phyloP scores from a whole-genome alignment of 495 filamentous ascomycete genomes.

The Podospora anserina region DNA sequence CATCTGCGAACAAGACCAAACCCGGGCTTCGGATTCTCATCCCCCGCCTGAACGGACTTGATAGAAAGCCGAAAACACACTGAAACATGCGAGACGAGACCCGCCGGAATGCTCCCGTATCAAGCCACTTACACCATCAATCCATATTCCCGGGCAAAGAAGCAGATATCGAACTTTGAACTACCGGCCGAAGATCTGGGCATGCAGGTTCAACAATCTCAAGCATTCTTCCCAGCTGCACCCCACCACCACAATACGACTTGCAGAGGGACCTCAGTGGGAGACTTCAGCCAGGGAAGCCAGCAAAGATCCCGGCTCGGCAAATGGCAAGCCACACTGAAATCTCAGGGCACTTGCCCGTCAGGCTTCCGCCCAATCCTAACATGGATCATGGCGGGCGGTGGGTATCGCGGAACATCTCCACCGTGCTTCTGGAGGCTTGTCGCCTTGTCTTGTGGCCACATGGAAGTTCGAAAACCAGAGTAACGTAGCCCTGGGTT shows the following conservation, averaged over 20 bases:
- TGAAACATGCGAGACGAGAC: background rate
- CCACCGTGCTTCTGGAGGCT: constrained; percentile 18
- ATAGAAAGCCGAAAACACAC: background rate
- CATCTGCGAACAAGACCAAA: background rate
- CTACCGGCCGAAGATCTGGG: constrained; percentile 21
- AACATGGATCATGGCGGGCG: constrained; percentile 7
- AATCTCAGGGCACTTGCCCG: constrained; percentile 16
- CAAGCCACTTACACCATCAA: constrained; percentile 12
- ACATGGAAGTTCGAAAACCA: constrained; percentile 29
- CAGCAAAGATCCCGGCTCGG: constrained; percentile 26
- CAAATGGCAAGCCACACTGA: constrained; percentile 28
- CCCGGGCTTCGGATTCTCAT: background rate
- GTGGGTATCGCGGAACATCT: constrained; percentile 19
- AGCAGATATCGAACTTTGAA: background rate
- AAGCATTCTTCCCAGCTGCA: constrained; percentile 12
- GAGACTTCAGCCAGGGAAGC: constrained; percentile 1
- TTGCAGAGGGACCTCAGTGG: background rate
- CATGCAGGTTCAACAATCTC: constrained; percentile 24
- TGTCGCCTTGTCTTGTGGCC: constrained; percentile 28
- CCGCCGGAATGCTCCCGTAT: background rate
- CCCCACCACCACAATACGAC: constrained; percentile 15
- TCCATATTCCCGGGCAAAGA: background rate
- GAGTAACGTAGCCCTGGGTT: constrained; percentile 18
- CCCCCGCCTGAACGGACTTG: background rate
- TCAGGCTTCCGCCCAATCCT: constrained; percentile 11